phyloP scores from a whole-genome alignment of 78 protist species.

The Dictyostelium firmibasis region DNA sequence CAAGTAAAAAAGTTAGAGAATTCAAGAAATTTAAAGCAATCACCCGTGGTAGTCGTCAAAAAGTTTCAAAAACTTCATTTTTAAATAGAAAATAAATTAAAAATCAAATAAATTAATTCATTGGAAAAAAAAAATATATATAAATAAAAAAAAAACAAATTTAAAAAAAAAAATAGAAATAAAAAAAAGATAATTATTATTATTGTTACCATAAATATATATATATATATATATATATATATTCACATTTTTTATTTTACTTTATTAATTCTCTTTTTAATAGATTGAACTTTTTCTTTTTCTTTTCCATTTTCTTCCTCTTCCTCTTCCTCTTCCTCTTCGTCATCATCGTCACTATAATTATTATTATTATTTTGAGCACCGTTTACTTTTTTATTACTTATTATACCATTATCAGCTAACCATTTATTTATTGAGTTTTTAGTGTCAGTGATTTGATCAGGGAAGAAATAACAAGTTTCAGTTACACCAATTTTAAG shows the following conservation, averaged over 20 bases:
- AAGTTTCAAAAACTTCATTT: constrained; percentile 3
- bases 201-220: too few species aligned
- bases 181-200: neutral
- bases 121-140: neutral
- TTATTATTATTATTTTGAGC: neutral
- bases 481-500: constrained; percentile 16
- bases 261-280: neutral
- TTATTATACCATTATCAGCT: neutral
- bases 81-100: neutral
- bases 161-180: neutral
- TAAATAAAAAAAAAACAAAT: neutral
- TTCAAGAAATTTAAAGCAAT: neutral
- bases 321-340: neutral
- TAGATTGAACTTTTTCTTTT: neutral
- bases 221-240: too few species aligned
- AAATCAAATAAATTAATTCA: neutral
- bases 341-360: neutral
- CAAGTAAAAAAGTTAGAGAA: constrained; percentile 7
- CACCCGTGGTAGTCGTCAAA: neutral
- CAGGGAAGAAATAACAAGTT: neutral
- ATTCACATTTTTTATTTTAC: neutral
- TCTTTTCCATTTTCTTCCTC: neutral
- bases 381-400: neutral
- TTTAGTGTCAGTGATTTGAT: neutral
- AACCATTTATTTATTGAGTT: neutral